Base-by-base conservation (phyloP, 768 basidiomycete genomes). In the Mycena haematopus region DNA sequence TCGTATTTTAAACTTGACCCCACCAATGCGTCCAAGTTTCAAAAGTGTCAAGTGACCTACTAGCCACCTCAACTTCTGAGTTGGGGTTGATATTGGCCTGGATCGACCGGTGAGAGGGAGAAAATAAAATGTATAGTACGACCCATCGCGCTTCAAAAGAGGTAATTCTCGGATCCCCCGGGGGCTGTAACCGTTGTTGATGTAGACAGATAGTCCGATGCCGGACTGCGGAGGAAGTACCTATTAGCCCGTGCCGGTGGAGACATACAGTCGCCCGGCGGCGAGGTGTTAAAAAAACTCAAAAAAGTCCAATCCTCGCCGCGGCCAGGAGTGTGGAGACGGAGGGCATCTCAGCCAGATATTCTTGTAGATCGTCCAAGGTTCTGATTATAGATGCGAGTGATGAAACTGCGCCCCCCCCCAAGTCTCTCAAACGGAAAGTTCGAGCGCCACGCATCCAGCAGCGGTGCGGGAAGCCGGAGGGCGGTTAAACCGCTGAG, bases 1-100 rank as follows among this genome's bases (percentile, higher is more conserved):
- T 46, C 44, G 44, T 46, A 46, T 9, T 46, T 46, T 22, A 46
- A 46, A 46, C 7, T 21, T 46, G 44, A 46, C 24, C 44, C 22
- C 44, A 46, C 44, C 22, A 21, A 46, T 46, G 44, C 44, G 6
- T 46, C 44, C 24, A 24, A 21, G 44, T n/a, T n/a, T n/a, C n/a
- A n/a, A n/a, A 21, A 46, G 44, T 46, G 22, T 11, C 44, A 22
- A 46, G 8, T 46, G 44, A 46, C 44, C 21, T 46, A 46, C 44
- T 46, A 46, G 44, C 21, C 11, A 46, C 7, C 44, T 46, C 44
- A 24, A 46, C 44, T 46, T 46, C 44, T 21, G 44, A 46, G 44
- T 46, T 46, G 44, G 44, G 44, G 44, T 46, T 46, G 44, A 46
- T 22, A 46, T 46, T 46, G 44, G 44, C 44, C 44, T 46, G 44